Evolutionary conservation across 192 early-diverging fungal genomes (phyloP).

Genomic region (Geranomyces michiganensis): DNA sequence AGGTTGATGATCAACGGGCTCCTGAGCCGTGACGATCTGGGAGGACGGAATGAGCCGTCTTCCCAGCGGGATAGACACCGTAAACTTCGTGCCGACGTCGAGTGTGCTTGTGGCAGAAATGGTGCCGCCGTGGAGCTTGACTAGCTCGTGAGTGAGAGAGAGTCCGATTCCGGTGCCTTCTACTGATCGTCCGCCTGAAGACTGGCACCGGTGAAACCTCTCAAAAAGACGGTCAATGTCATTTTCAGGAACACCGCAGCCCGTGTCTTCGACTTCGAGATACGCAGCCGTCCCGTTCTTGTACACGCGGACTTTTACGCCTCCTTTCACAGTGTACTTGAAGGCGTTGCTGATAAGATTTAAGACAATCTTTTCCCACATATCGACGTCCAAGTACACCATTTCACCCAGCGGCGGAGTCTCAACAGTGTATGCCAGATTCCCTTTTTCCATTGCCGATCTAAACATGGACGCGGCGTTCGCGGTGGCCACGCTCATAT

Average conservation of each 20-base stretch:
- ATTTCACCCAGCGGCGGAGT: slow-evolving; percentile 39
- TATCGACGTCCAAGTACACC: slow-evolving; percentile 38
- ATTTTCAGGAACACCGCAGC: slow-evolving; percentile 49
- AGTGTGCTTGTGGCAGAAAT: slow-evolving; percentile 36
- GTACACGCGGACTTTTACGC: neutral
- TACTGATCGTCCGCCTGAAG: slow-evolving; percentile 45
- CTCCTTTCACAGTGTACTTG: slow-evolving; percentile 51
- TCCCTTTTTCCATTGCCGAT: slow-evolving; percentile 22
- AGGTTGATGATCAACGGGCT: neutral
- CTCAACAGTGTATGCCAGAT: slow-evolving; percentile 42
- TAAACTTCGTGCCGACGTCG: slow-evolving; percentile 17
- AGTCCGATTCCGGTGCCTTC: slow-evolving; percentile 35
- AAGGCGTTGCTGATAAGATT: slow-evolving; percentile 59
- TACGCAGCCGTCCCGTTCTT: slow-evolving; percentile 35
- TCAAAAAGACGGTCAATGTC: slow-evolving; percentile 49
- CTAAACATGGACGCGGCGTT: slow-evolving; percentile 40
- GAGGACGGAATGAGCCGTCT: slow-evolving; percentile 5
- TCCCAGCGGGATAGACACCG: slow-evolving; percentile 23
- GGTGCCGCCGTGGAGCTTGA: slow-evolving; percentile 48
- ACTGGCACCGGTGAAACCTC: slow-evolving; percentile 54
- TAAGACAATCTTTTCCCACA: slow-evolving; percentile 57
- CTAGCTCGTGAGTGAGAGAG: slow-evolving; percentile 50
- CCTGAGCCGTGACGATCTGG: neutral
- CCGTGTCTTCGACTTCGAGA: slow-evolving; percentile 34
- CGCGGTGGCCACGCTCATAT: slow-evolving; percentile 42